These are phyloP conservation scores for Hirsutella minnesotensis DNA, from an alignment of 2,329 filamentous ascomycete species.

Conservation along the genomic window DNA sequence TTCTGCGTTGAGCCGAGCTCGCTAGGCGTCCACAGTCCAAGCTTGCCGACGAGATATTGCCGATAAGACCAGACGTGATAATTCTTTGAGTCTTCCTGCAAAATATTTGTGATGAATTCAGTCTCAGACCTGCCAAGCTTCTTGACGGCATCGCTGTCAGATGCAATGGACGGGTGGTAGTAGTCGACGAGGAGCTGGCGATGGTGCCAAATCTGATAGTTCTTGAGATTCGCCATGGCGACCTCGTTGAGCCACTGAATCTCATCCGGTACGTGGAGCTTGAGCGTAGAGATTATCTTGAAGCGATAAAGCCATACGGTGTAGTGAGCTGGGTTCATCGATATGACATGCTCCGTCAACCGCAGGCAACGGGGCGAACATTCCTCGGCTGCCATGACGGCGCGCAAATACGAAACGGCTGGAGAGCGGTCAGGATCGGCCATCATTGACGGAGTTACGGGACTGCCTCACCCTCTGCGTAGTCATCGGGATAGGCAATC, in stretches of 20 bases:
- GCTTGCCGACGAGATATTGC: slow-evolving; percentile 53
- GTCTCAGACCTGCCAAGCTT: slow-evolving; percentile 53
- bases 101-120: slow-evolving; percentile 68
- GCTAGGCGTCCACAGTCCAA: slow-evolving; percentile 58
- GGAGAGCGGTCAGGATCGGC: background rate
- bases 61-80: slow-evolving; percentile 98
- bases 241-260: slow-evolving; percentile 77
- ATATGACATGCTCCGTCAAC: slow-evolving; percentile 82
- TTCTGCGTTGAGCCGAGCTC: slow-evolving; percentile 62
- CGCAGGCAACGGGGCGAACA: slow-evolving; percentile 64
- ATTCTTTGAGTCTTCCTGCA: slow-evolving; percentile 83
- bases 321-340: slow-evolving; percentile 92
- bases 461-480: slow-evolving; percentile 55
- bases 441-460: background rate
- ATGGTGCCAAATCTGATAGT: slow-evolving; percentile 95
- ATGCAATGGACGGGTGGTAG: slow-evolving; percentile 47
- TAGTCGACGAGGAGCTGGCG: slow-evolving; percentile 53
- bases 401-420: slow-evolving; percentile 87
- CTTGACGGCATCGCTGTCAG: slow-evolving; percentile 42
- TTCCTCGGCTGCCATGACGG: slow-evolving; percentile 84
- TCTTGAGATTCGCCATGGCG: slow-evolving; percentile 78
- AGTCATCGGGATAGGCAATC: slow-evolving; percentile 84
- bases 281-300: slow-evolving; percentile 57
- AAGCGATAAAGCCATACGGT: slow-evolving; percentile 97
- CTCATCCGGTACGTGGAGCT: slow-evolving; percentile 56